phyloP scores from a whole-genome alignment of 768 basidiomycete species.

The Pleurotus giganteus region DNA sequence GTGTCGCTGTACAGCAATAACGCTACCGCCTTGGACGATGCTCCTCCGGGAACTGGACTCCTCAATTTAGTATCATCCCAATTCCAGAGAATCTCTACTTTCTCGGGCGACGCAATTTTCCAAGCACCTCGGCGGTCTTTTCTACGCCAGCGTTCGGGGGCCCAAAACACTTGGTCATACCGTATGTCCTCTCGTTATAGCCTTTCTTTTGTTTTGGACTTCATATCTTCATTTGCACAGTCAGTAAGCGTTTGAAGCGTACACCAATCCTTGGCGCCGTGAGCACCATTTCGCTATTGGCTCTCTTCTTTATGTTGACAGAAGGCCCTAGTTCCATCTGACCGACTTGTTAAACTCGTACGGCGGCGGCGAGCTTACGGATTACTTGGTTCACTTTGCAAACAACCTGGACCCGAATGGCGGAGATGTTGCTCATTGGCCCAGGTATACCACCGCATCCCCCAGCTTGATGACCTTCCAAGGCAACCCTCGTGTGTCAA shows the following conservation, averaged over 20 bases:
- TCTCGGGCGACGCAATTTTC: constrained; percentile 35
- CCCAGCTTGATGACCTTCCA: constrained; percentile 1
- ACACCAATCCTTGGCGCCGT: constrained; percentile 31
- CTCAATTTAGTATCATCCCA: constrained; percentile 27
- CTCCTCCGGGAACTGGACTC: constrained; percentile 34
- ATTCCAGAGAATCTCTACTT: constrained; percentile 34
- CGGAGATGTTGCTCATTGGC: constrained; percentile 26
- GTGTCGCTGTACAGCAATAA: constrained; percentile 18
- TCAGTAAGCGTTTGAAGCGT: constrained; percentile 29
- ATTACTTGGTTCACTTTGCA: constrained; percentile 34
- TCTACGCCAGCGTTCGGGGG: constrained; percentile 24
- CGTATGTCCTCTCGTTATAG: constrained; percentile 32
- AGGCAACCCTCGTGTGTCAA: constrained; percentile 1
- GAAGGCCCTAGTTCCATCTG: constrained; percentile 35
- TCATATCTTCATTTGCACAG: constrained; percentile 17
- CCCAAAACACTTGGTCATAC: constrained; percentile 38
- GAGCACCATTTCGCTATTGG: constrained; percentile 10
- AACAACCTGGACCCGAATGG: constrained; percentile 34
- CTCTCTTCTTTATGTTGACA: constrained; percentile 16
- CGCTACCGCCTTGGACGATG: constrained; percentile 26
- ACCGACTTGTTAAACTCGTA: constrained; percentile 31
- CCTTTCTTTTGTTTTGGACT: background rate
- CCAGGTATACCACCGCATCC: constrained; percentile 20
- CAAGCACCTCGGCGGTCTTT: constrained; percentile 34
- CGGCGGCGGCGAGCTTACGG: constrained; percentile 25